A percentile compares a stretch with the other conserved stretches of the same genome.
Evolutionary conservation across 2,329 filamentous ascomycete genomes (phyloP).

Genomic region (Lasiodiplodia sp.): DNA sequence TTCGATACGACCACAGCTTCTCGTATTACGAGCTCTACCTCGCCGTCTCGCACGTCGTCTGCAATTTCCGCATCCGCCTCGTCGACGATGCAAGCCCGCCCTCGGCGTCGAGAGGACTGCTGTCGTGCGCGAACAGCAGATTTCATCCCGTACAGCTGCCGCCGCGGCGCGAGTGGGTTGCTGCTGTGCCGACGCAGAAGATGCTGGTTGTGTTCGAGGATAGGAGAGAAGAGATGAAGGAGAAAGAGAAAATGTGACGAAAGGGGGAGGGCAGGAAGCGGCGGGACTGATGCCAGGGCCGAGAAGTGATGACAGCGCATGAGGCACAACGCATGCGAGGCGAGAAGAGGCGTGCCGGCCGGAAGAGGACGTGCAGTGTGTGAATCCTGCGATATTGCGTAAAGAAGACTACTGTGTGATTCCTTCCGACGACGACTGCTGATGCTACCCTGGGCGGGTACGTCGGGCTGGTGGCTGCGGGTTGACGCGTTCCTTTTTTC

Average conservation of each 20-base stretch:
- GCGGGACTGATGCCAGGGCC: background rate
- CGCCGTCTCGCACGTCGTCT: constrained; percentile 4
- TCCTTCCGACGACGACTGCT: background rate
- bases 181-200: constrained; percentile 4
- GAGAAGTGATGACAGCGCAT: background rate
- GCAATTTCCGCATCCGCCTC: constrained; percentile 12
- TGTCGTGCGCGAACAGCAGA: background rate
- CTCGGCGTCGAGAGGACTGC: background rate
- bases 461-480: background rate
- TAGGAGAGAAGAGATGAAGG: background rate
- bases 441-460: background rate
- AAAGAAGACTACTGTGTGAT: background rate
- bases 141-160: background rate
- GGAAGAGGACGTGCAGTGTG: background rate
- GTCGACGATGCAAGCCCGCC: background rate
- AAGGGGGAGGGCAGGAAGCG: background rate
- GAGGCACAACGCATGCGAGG: background rate
- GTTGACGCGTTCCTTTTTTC: background rate
- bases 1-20: background rate
- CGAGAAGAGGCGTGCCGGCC: background rate
- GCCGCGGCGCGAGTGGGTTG: constrained; percentile 14
- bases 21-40: constrained; percentile 25
- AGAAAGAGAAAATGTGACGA: background rate
- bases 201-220: constrained; percentile 1
- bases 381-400: background rate